Conservation (phyloP, 495 filamentous ascomycete species). For the Talaromyces liani region DNA sequence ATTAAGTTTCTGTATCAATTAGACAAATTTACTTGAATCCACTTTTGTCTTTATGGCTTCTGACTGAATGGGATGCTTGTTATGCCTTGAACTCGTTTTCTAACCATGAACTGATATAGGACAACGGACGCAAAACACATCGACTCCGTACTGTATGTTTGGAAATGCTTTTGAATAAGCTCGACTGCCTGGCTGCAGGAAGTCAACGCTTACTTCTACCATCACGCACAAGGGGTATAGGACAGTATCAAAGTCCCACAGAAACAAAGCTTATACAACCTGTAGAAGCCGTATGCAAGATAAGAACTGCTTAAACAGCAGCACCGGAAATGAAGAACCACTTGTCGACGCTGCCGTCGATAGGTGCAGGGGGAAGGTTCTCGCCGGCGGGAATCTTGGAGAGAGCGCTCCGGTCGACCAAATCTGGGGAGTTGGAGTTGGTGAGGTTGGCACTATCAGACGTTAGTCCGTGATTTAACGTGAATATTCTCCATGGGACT, state of each 20-base stretch:
- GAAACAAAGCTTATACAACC: background rate
- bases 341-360: conserved; percentile 97
- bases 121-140: background rate
- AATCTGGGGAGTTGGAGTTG: conserved; percentile 60
- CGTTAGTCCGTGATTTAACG: conserved; percentile 20
- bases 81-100: background rate
- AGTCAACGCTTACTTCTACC: background rate
- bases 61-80: background rate
- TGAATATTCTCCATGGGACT: conserved; percentile 19
- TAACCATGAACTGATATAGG: conserved; percentile 1
- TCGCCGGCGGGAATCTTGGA: conserved; percentile 63
- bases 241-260: background rate
- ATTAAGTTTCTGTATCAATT: conserved; percentile 9
- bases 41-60: conserved; percentile 2
- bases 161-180: background rate
- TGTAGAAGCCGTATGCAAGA: background rate
- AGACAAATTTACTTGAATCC: conserved; percentile 13
- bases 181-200: background rate
- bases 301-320: conserved; percentile 52
- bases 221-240: background rate
- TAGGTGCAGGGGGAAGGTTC: conserved; percentile 75
- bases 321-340: conserved; percentile 99
- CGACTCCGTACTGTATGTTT: background rate
- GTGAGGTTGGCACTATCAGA: conserved; percentile 65
- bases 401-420: conserved; percentile 55